A percentile compares a stretch with the other conserved stretches of the same genome.
phyloP scores from a whole-genome alignment of 805 yeast genomes.

The Metschnikowia arizonensis region DNA sequence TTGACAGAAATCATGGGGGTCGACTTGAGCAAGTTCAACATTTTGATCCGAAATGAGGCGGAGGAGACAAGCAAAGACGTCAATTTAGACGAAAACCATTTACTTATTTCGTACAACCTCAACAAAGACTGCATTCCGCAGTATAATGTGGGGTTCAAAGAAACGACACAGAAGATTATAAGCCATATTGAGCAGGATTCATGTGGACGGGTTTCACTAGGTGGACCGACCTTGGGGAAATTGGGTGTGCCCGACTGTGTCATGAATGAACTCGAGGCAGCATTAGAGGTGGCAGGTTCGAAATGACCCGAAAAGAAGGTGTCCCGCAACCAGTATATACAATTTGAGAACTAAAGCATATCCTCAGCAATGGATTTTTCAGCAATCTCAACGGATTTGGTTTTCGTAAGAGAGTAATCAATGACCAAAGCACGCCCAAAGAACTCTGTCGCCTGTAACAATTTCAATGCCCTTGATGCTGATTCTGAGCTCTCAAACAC shows the following conservation, averaged over 20 bases:
- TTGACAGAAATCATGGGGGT: slow-evolving; percentile 24
- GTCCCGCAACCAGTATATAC: not conserved
- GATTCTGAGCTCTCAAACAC: slow-evolving; percentile 45
- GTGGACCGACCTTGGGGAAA: slow-evolving; percentile 74
- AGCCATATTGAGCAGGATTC: slow-evolving; percentile 28
- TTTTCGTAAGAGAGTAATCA: slow-evolving; percentile 32
- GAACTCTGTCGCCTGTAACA: slow-evolving; percentile 44
- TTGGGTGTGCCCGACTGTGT: slow-evolving; percentile 91
- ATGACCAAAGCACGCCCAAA: slow-evolving; percentile 48
- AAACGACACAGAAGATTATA: slow-evolving; percentile 36
- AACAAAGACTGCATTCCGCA: slow-evolving; percentile 69
- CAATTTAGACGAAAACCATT: slow-evolving; percentile 22
- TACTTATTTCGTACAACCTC: slow-evolving; percentile 31
- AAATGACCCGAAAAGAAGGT: not conserved
- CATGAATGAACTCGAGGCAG: slow-evolving; percentile 56
- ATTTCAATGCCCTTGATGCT: slow-evolving; percentile 48
- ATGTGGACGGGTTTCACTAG: slow-evolving; percentile 46
- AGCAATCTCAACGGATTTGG: slow-evolving; percentile 22
- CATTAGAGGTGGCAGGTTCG: slow-evolving; percentile 23
- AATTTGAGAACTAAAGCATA: not conserved
- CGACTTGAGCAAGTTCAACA: slow-evolving; percentile 20
- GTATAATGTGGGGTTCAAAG: slow-evolving; percentile 62
- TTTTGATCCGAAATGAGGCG: slow-evolving; percentile 28
- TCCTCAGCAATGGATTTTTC: slow-evolving; percentile 9
- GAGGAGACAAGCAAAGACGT: slow-evolving; percentile 10